Evolutionary conservation across 306 rosid species (phyloP).

Genomic region (Ochetophila trinervis): DNA sequence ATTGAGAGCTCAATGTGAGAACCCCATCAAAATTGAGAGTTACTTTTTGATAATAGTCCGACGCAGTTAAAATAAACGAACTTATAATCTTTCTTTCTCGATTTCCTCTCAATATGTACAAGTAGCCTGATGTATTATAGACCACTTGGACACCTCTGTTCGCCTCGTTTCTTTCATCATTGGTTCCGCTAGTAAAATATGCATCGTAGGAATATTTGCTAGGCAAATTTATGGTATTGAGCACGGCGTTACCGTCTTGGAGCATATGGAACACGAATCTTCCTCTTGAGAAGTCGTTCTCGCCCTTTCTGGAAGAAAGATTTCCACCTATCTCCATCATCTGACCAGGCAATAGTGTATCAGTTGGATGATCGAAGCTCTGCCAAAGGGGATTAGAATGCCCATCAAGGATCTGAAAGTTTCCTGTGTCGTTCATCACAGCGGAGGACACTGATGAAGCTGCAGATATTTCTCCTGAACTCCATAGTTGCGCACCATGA

Average conservation of each 20-base stretch:
- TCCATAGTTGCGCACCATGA: constrained; percentile 26
- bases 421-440: constrained; percentile 38
- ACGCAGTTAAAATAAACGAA: not conserved
- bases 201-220: constrained; percentile 17
- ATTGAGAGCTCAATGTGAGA: constrained; percentile 24
- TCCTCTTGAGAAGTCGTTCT: constrained; percentile 33
- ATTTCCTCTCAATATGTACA: constrained; percentile 26
- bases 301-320: constrained; percentile 33
- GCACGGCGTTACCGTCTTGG: constrained; percentile 35
- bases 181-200: constrained; percentile 21
- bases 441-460: constrained; percentile 12
- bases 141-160: constrained; percentile 32
- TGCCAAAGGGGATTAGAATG: constrained; percentile 31
- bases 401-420: constrained; percentile 35
- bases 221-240: constrained; percentile 35
- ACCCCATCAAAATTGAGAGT: constrained; percentile 50
- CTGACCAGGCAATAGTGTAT: constrained; percentile 53
- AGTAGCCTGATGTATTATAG: constrained; percentile 27
- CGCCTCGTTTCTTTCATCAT: not conserved
- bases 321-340: constrained; percentile 12
- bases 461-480: not conserved
- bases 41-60: constrained; percentile 29
- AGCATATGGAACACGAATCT: constrained; percentile 35
- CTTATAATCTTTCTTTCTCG: not conserved
- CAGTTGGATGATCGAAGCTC: constrained; percentile 34